Evolutionary conservation across 2,329 filamentous ascomycete species (phyloP), one percentile per base, ranked within the genome.

Genomic region (Trichoderma hamatum): DNA sequence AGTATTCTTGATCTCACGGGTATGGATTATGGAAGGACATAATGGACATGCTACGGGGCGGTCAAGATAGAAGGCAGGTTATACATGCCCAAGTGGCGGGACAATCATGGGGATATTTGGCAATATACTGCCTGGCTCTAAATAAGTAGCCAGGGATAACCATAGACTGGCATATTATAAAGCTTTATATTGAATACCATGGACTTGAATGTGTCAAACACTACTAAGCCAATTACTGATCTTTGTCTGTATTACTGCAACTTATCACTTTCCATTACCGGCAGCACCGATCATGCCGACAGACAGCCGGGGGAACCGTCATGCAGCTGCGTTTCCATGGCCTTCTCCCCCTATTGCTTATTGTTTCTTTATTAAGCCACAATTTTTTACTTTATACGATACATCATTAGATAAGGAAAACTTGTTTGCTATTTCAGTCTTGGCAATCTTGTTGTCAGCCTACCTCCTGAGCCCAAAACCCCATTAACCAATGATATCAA

Each of bases 361-460:
- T 49, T 49, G 5, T 49, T 13, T 49, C 19, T 49, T 24, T 24
- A 49, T 3, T 49, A 26, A 52, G 30, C 7, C 11, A 36, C 3
- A 5, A 19, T 30, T 62, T 34, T 24, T 49, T 24, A 52, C 26
- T 52, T n/a, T 43, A 10, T n/a, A n/a, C n/a, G n/a, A n/a, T n/a
- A n/a, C n/a, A n/a, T n/a, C n/a, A 2, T n/a, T 10, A 43, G 19
- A 43, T n/a, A n/a, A 43, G 39, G 39, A 16, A 39, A 16, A 16
- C 39, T 39, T 39, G 36, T n/a, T 39, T 7, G 10, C 52, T 56
- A 34, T 13, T 62, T 34, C 60, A 3, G 26, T 32, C n/a, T 64
- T 64, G 36, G 46, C 61, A 54, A 64, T 64, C 61, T 28, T 64
- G 10, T 7, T 21, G 61, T 49, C 28, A 51, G 28, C 14, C 43